Percentiles rank a stretch among this genome's conserved stretches.
phyloP scores from a whole-genome alignment of 2,329 filamentous ascomycete species.

The Pseudophaeomoniella oleicola region DNA sequence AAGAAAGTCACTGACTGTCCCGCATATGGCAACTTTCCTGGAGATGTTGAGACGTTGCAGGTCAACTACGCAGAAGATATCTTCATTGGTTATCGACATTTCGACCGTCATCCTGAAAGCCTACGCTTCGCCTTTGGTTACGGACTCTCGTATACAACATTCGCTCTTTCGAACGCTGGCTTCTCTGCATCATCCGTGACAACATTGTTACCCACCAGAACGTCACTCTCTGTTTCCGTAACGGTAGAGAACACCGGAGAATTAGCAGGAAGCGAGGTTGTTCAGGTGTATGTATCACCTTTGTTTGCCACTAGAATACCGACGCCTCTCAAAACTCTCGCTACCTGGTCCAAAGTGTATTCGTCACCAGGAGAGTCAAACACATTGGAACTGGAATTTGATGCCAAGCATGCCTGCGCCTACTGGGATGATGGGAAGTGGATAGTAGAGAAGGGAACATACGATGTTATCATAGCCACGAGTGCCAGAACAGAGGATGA shows the following conservation, averaged over 20 bases:
- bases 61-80: constrained; percentile 68
- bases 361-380: not conserved
- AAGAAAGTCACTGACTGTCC: constrained; percentile 56
- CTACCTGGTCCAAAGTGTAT: not conserved
- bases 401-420: too few species aligned
- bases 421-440: too few species aligned
- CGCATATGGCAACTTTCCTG: constrained; percentile 58
- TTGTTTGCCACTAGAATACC: not conserved
- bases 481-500: too few species aligned
- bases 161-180: not conserved
- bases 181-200: too few species aligned
- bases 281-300: not conserved
- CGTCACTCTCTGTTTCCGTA: not conserved
- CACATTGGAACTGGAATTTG: not conserved
- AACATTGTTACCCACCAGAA: too few species aligned
- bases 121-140: constrained; percentile 67
- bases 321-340: not conserved
- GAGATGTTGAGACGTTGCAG: constrained; percentile 55
- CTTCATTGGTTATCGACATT: constrained; percentile 69
- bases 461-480: too few species aligned
- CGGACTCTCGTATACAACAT: constrained; percentile 42
- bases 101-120: constrained; percentile 52
- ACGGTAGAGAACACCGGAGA: not conserved
- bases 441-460: too few species aligned
- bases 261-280: not conserved